These are phyloP conservation scores for Quercus berberidifolia DNA, from an alignment of 306 rosid genomes.

Conservation along the genomic window DNA sequence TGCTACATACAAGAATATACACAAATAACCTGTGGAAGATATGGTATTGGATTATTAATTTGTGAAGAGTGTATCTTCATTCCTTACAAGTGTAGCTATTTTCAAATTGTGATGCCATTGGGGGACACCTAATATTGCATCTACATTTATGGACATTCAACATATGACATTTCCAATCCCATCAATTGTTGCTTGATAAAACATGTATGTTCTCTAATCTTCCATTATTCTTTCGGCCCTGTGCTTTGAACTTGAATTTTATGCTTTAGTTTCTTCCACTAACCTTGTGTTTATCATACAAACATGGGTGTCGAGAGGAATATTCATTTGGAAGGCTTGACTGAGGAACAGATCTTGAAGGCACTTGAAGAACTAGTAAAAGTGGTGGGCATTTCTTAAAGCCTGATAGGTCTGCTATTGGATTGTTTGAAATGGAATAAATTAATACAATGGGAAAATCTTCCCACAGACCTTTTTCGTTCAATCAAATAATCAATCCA, in stretches of 20 bases:
- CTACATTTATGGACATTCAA: not conserved
- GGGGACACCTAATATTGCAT: not conserved
- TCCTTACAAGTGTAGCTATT: not conserved
- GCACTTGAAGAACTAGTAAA: constrained; percentile 76
- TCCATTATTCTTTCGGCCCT: not conserved
- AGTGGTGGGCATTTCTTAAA: constrained; percentile 54
- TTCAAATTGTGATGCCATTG: not conserved
- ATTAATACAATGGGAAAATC: constrained; percentile 10
- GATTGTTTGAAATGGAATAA: constrained; percentile 40
- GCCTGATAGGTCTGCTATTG: constrained; percentile 33
- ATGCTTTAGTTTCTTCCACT: not conserved
- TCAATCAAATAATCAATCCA: not conserved
- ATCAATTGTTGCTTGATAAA: not conserved
- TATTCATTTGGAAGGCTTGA: constrained; percentile 73
- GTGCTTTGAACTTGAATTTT: not conserved
- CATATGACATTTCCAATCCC: not conserved
- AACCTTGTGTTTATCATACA: constrained; percentile 22
- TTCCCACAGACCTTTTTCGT: not conserved
- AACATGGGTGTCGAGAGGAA: constrained; percentile 87
- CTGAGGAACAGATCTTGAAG: constrained; percentile 76
- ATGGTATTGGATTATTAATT: not conserved
- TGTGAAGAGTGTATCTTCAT: not conserved
- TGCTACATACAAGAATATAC: not conserved
- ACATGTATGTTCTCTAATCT: not conserved
- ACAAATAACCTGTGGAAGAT: not conserved